Percentiles rank a stretch among this genome's conserved stretches.
Evolutionary conservation across 306 rosid species (phyloP).

Genomic region (Canavalia ensiformis): DNA sequence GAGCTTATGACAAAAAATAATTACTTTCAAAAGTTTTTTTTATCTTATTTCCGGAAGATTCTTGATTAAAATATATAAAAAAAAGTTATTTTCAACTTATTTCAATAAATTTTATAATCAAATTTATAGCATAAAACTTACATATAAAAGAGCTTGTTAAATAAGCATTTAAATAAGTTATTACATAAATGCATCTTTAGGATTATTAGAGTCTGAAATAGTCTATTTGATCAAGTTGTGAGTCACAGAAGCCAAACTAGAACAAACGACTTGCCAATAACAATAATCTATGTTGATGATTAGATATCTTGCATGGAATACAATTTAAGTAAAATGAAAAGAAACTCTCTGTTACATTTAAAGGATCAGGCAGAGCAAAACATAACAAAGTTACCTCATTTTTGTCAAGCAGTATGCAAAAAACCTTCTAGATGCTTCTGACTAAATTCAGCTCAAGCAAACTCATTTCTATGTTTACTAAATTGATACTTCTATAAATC

Average conservation of each 20-base stretch:
- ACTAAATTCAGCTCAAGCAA: neutral
- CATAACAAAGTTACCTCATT: neutral
- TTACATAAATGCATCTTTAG: neutral
- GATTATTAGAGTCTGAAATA: neutral
- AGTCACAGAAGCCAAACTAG: neutral
- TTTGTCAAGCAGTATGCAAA: neutral
- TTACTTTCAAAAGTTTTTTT: too few species aligned
- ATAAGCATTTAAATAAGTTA: too few species aligned
- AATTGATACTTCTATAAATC: neutral
- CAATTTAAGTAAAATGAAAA: neutral
- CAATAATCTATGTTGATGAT: neutral
- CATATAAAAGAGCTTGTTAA: too few species aligned
- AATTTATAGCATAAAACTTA: too few species aligned
- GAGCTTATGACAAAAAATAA: too few species aligned
- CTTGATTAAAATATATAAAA: neutral
- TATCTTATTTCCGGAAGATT: too few species aligned
- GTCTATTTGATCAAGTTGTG: conserved; percentile 4
- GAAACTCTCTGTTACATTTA: neutral
- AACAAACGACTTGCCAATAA: neutral
- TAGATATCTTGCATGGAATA: neutral
- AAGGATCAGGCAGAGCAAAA: neutral
- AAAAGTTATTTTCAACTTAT: too few species aligned
- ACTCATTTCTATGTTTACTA: neutral
- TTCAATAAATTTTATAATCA: too few species aligned
- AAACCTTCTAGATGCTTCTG: neutral